Conservation (phyloP, 805 yeast genomes). For the Starmerella cellae region DNA sequence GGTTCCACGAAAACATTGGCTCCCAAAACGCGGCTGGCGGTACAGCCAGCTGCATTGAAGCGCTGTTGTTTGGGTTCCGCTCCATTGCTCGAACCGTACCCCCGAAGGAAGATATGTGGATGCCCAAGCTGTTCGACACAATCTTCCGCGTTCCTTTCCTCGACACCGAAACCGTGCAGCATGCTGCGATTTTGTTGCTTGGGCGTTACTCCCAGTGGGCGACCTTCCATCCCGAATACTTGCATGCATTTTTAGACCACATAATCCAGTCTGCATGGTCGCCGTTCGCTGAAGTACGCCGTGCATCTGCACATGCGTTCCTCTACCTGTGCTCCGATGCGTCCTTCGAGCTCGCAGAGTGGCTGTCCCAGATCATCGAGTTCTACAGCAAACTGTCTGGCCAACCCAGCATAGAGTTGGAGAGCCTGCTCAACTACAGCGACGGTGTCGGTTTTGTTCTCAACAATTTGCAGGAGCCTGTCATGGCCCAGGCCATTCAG, state of each 20-base stretch:
- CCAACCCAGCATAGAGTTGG: constrained; percentile 36
- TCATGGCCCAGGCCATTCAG: constrained; percentile 39
- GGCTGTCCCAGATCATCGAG: constrained; percentile 58
- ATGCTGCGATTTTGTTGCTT: constrained; percentile 81
- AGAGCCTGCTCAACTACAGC: constrained; percentile 62
- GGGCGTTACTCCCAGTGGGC: constrained; percentile 99
- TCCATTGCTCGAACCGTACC: constrained; percentile 87
- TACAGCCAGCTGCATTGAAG: constrained; percentile 68
- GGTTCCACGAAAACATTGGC: constrained; percentile 6
- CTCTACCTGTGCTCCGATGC: constrained; percentile 95
- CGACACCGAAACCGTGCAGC: constrained; percentile 73
- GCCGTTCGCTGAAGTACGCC: constrained; percentile 38
- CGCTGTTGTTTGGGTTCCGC: constrained; percentile 76
- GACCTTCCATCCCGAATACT: constrained; percentile 62
- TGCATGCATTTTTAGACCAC: constrained; percentile 73
- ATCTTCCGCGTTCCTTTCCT: constrained; percentile 48
- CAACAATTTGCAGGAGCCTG: constrained; percentile 27
- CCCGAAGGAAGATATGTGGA: constrained; percentile 42
- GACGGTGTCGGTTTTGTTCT: constrained; percentile 85
- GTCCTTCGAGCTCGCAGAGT: constrained; percentile 46
- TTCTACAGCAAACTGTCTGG: constrained; percentile 49
- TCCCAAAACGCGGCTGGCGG: neutral
- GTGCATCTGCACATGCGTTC: constrained; percentile 85
- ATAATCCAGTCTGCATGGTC: constrained; percentile 59
- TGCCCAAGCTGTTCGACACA: constrained; percentile 65